Base-by-base conservation (phyloP, 768 basidiomycete species). In the Amanita brunnescens region DNA sequence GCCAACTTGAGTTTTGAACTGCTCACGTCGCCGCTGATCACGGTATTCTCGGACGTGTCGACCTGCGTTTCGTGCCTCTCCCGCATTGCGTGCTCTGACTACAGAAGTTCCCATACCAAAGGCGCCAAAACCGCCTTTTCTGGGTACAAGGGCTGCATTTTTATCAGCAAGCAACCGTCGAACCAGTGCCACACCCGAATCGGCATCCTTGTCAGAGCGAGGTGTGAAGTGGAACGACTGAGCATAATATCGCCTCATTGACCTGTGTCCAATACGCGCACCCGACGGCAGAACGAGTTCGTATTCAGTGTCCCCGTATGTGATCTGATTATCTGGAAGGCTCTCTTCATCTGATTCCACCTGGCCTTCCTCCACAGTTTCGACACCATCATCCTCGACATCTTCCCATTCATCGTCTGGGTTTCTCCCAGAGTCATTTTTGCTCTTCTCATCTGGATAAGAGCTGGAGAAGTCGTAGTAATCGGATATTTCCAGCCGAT, bases 251-350 rank as follows among this genome's bases (percentile, higher is more conserved):
- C 85, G 76, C 42, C 76, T 78, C 76, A 97, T 81, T 45, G 81
- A 81, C 41, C 94, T 84, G 63, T 99, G 96, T 0, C 92, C 93
- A 61, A 99, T 87, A 20, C 91, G 83, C 8, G 83, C 81, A 39
- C 96, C 96, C 0, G 92, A 94, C 1, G 96, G 92, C 5, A 99
- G 78, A 4, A 95, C 86, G 18, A 99, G 87, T 58, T 97, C 94
- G 62, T 85, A 83, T 32, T 78, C 70, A 2, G 87, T 80, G 61
- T 91, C 88, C 20, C 90, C 90, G 57, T 86, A 87, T 0, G 82
- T 77, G 53, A 94, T 70, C 48, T 81, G 75, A 57, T 67, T 72
- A 10, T 76, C 77, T 0, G 74, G 71, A 5, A 77, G 61, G 24
- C 10, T 23, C 26, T 66, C 71, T 38, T 75, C 73, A 16, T 64